phyloP scores from a whole-genome alignment of 129 eudicot species.

The Lonicera japonica region DNA sequence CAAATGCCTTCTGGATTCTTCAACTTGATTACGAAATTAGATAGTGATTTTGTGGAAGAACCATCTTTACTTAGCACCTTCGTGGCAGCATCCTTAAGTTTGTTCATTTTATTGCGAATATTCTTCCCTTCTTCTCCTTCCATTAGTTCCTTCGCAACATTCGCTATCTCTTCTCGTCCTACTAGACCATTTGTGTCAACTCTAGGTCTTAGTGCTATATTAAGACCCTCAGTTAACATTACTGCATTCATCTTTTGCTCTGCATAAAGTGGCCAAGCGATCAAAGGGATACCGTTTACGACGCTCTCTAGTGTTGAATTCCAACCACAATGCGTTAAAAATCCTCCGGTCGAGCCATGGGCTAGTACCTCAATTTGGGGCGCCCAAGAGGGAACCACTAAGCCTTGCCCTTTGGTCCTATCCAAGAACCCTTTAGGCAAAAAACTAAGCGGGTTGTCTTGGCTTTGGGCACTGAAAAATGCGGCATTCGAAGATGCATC shows the following conservation, averaged over 20 bases:
- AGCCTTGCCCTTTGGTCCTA: constrained; percentile 1
- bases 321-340: constrained; percentile 9
- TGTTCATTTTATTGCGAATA: neutral
- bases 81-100: neutral
- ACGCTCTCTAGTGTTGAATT: constrained; percentile 12
- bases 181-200: neutral
- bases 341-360: constrained; percentile 3
- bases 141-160: neutral
- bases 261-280: constrained; percentile 11
- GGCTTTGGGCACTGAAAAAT: neutral
- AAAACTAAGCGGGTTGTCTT: neutral
- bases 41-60: neutral
- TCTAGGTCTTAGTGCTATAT: constrained; percentile 2
- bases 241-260: constrained; percentile 13
- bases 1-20: neutral
- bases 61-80: neutral
- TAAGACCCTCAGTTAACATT: constrained; percentile 4
- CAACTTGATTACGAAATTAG: neutral
- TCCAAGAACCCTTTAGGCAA: constrained; percentile 9
- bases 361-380: constrained; percentile 11
- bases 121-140: neutral
- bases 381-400: constrained; percentile 10
- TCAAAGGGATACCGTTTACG: constrained; percentile 3
- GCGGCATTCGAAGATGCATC: neutral
- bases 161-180: neutral